Conservation (phyloP, 192 early-diverging fungal genomes). For the Neocallimastix lanati region DNA sequence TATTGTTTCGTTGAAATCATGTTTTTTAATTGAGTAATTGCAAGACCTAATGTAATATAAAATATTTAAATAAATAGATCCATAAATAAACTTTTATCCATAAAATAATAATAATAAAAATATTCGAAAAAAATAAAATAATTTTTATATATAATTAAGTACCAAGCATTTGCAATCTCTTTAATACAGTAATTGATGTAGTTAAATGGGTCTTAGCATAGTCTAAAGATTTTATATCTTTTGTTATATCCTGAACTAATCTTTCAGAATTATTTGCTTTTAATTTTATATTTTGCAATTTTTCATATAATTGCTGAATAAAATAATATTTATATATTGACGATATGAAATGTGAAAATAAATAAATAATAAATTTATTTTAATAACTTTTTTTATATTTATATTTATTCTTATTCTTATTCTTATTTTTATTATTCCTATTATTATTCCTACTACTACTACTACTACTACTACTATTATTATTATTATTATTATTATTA, state of each 20-base stretch:
- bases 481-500: too few relatives aligned
- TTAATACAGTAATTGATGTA: slow-evolving; percentile 55
- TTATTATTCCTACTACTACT: too few relatives aligned
- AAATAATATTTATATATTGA: too few relatives aligned
- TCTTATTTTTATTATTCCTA: too few relatives aligned
- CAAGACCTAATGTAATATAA: slow-evolving; percentile 25
- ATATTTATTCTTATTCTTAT: too few relatives aligned
- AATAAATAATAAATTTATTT: slow-evolving; percentile 10
- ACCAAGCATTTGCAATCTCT: slow-evolving; percentile 77
- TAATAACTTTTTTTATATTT: too few relatives aligned
- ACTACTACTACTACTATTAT: too few relatives aligned
- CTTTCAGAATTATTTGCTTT: slow-evolving; percentile 69
- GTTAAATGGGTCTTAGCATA: slow-evolving; percentile 83
- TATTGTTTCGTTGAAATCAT: slow-evolving; percentile 54
- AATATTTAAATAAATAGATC: neutral
- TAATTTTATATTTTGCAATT: slow-evolving; percentile 65
- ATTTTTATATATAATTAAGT: neutral
- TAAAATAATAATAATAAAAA: neutral
- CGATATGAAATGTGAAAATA: too few relatives aligned
- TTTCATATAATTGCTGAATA: slow-evolving; percentile 54
- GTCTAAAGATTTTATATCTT: slow-evolving; percentile 87
- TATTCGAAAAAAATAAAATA: neutral
- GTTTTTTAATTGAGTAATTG: slow-evolving; percentile 49
- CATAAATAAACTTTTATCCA: too few relatives aligned
- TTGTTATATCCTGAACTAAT: slow-evolving; percentile 85